Base-by-base conservation (phyloP, 129 eudicot genomes). In the Dittrichia graveolens region DNA sequence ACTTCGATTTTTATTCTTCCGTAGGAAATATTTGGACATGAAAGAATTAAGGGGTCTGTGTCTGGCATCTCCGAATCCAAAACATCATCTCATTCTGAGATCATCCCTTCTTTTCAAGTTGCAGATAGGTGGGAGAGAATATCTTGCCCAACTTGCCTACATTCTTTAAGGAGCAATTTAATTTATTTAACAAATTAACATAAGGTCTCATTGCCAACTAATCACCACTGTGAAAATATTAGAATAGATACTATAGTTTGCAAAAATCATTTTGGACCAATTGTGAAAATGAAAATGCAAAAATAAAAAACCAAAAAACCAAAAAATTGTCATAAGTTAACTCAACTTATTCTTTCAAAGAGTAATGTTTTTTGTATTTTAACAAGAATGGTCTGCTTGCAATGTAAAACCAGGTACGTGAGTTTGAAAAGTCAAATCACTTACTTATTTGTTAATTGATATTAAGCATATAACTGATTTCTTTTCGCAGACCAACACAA, bases 1-100 rank as follows among this genome's bases (percentile, higher is more conserved):
- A 56, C 43, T 38, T 63, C 68, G 31, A 74, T 72, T 13, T 72
- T 56, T n/a, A n/a, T 31, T 75, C 34, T 75, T 38, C 35, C 67
- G 18, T 79, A 91, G 97, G 90, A 86, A 68, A 64, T 75, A 70
- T 76, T 88, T 84, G 88, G 79, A 10, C 69, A 78, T 57, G 75
- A 72, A 64, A 75, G 40, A 44, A 71, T 18, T 72, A 65, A 63
- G 9, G 80, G 60, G 72, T 85, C 74, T 48, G 73, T 70, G 38
- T 53, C 69, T 62, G 70, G 75, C 53, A 72, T 81, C 72, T 45
- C 75, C 65, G 67, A 65, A 63, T 78, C 89, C 74, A 85, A 75
- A 59, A 18, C 74, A 53, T 82, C 95, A 39, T 86, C 85, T 78
- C 83, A 86, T 61, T 85, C 92, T 24, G 87, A 85, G 69, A 66